phyloP scores from a whole-genome alignment of 75 land plant species.

The Pseudotsuga menziesii region DNA sequence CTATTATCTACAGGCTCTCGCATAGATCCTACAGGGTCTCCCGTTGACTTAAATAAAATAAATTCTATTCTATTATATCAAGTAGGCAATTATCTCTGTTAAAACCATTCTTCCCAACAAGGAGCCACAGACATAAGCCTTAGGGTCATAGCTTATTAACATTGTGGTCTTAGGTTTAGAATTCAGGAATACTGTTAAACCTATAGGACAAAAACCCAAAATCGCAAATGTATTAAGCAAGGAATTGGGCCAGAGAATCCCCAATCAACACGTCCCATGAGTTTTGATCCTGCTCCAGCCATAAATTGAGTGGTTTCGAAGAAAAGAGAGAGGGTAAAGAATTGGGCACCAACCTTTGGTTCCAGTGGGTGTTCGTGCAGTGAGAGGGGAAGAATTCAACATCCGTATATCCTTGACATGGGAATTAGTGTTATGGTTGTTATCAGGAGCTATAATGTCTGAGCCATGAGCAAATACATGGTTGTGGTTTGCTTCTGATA shows the following conservation, averaged over 20 bases:
- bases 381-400: background rate
- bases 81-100: background rate
- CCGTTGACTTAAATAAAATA: too few species aligned
- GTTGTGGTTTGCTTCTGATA: conserved; percentile 59
- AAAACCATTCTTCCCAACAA: background rate
- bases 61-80: too few species aligned
- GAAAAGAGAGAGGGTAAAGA: background rate
- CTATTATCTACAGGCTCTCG: background rate
- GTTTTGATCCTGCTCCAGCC: background rate
- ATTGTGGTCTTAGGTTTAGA: background rate
- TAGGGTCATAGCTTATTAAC: too few species aligned
- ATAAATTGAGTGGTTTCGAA: background rate
- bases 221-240: too few species aligned
- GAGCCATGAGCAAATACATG: conserved; percentile 9
- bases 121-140: too few species aligned
- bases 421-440: conserved; percentile 3
- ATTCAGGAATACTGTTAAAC: background rate
- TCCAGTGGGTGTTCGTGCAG: conserved; percentile 1
- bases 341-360: background rate
- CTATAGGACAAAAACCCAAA: too few species aligned
- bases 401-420: background rate
- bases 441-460: background rate
- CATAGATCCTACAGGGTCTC: too few species aligned
- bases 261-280: too few species aligned
- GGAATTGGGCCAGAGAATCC: too few species aligned